Base-by-base conservation (phyloP, 768 basidiomycete genomes). In the Suillus discolor region DNA sequence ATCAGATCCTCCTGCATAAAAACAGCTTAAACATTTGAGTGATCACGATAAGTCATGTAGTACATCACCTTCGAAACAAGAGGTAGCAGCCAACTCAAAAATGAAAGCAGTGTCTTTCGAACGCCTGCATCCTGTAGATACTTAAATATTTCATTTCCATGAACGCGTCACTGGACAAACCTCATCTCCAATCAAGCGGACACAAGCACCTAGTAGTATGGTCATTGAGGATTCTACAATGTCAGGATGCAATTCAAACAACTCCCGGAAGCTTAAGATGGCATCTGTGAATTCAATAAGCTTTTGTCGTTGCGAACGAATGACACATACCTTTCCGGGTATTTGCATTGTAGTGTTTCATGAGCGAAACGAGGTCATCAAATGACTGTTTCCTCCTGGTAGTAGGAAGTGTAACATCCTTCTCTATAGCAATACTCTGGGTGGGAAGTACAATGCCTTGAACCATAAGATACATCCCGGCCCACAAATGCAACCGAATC, bases 401-500 rank as follows among this genome's bases (percentile, higher is more conserved):
- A 0, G 86, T 89, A 5, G 94, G 94, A 20, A 81, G 80, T 53
- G 76, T 75, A 5, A 77, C 75, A 62, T 87, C 82, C 73, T 86
- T 89, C 62, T 87, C 83, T 16, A 81, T 71, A 3, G 83, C 76
- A 67, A 95, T 93, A 42, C 89, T 90, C 79, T 99, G 97, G 1
- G 85, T 84, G 1, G 96, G 97, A 38, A 99, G 83, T 28, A 89
- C 91, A 75, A 99, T 97, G 28, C 94, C 96, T 98, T 71, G 45
- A 36, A 15, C 25, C 38, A 31, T 42, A 31, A 39, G 16, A 65
- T 45, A 45, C 5, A 38, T 65, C 31, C 8, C 18, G n/a, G 2
- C 31, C 18, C 3, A 20, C 5, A 13, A 20, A 51, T 4, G 41
- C 23, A 41, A 23, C 38, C 13, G 64, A 51, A 9, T 61, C 41